Evolutionary conservation across 306 rosid genomes (phyloP), one percentile per base, ranked within the genome.

Genomic region (Lablab purpureus): DNA sequence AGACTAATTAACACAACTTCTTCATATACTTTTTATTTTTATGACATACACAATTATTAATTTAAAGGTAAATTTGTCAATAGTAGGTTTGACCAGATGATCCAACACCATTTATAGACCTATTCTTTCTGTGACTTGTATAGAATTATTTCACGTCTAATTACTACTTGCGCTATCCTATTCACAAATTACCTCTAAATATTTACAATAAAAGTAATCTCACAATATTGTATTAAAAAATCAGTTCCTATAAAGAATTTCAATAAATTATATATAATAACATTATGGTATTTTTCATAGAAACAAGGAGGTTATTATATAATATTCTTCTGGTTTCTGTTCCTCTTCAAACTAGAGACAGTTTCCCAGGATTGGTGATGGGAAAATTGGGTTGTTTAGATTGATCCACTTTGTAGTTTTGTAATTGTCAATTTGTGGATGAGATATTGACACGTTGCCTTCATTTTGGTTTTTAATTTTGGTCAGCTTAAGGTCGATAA

Each of bases 371-470:
- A 18, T 36, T 10, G 23, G 71, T 15, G 27, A 10, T 4, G 50
- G 28, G 47, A 2, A 65, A 18, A 0, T 71, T 25, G 60, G 47
- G 30, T 27, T 12, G 25, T 66, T 76, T 37, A 11, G 76, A 50
- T 80, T 51, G 86, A 80, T 67, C 67, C 77, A 83, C 85, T 67
- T 79, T 13, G 9, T 62, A 23, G 43, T 11, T 19, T 67, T 23
- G 6, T 21, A 46, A 49, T 25, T 46, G 30, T 40, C 45, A 12
- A 30, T 30, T 43, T 28, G 36, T 36, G 28, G 28, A 17, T 2
- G 14, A 23, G 49, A 78, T 37, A 21, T 17, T 22, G 65, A 81
- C 52, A 3, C 8, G 30, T 40, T 11, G 22, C 9, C 19, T 46
- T 36, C 67, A 10, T 14, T 56, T 67, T 4, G 11, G 7, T 3